Evolutionary conservation across 305 asterid genomes (phyloP).

Genomic region (Withania somnifera): DNA sequence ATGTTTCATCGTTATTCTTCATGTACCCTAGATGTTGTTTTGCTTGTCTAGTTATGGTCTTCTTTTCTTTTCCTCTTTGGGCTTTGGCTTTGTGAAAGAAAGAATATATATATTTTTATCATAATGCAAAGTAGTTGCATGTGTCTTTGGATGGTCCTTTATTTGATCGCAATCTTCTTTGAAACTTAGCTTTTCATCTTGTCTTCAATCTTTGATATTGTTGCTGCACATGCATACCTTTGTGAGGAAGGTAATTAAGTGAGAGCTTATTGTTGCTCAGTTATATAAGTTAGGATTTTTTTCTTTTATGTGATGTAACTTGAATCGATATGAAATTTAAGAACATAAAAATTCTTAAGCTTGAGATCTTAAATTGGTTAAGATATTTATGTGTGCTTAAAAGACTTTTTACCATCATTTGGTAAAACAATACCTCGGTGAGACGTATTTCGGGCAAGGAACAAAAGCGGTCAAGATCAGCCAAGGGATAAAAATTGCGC

Average conservation of each 20-base stretch:
- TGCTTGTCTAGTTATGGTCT: background rate
- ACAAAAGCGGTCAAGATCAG: too few species aligned
- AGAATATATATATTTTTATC: background rate
- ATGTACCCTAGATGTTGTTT: background rate
- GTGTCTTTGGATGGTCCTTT: background rate
- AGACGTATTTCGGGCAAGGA: too few species aligned
- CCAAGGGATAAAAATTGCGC: too few species aligned
- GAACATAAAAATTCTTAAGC: too few species aligned
- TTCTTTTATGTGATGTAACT: too few species aligned
- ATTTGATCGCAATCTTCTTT: background rate
- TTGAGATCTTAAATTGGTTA: too few species aligned
- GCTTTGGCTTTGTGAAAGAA: background rate
- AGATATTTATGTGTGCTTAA: too few species aligned
- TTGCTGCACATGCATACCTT: background rate
- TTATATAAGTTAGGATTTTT: too few species aligned
- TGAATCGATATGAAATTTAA: too few species aligned
- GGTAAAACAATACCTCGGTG: too few species aligned
- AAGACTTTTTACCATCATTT: too few species aligned
- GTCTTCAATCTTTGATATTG: background rate
- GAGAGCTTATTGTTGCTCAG: background rate
- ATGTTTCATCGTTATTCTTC: background rate
- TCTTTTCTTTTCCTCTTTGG: background rate
- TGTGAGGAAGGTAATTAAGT: background rate
- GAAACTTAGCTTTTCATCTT: background rate
- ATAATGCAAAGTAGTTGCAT: background rate